phyloP scores from a whole-genome alignment of 352 stramenopile genomes.

The Globisporangium abappressorium region DNA sequence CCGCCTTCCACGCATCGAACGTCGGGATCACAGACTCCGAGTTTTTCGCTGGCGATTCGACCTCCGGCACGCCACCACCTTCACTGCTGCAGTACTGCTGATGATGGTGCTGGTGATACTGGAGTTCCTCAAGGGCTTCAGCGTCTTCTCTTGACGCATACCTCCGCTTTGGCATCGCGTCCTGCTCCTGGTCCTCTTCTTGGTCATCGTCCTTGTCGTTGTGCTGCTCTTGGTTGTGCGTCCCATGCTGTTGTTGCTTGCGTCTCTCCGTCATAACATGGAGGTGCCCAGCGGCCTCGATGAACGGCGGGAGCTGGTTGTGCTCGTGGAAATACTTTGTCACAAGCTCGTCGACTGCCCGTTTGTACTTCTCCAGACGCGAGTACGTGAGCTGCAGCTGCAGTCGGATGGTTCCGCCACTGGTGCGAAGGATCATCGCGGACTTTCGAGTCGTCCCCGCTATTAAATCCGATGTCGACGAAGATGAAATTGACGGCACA shows the following conservation, averaged over 20 bases:
- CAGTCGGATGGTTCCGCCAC: constrained; percentile 42
- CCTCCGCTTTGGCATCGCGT: not conserved
- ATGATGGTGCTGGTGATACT: constrained; percentile 5
- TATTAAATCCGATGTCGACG: not conserved
- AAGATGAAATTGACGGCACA: constrained; percentile 13
- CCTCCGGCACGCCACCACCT: constrained; percentile 12
- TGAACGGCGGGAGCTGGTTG: constrained; percentile 56
- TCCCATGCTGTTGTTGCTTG: constrained; percentile 6
- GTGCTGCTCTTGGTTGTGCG: constrained; percentile 30
- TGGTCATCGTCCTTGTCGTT: constrained; percentile 26
- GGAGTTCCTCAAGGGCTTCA: constrained; percentile 14
- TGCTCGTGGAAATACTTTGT: constrained; percentile 49
- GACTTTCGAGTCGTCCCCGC: constrained; percentile 16
- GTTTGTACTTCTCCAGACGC: constrained; percentile 54
- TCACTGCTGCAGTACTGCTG: constrained; percentile 6
- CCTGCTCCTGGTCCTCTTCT: constrained; percentile 1
- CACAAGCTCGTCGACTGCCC: constrained; percentile 58
- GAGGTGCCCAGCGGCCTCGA: constrained; percentile 29
- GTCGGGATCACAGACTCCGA: constrained; percentile 14
- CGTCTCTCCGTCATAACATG: constrained; percentile 3
- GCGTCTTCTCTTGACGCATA: constrained; percentile 13
- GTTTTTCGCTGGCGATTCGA: constrained; percentile 16
- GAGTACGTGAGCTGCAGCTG: constrained; percentile 68
- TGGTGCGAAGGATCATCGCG: constrained; percentile 20
- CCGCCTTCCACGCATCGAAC: constrained; percentile 25